Evolutionary conservation across 345 rosid genomes (phyloP).

Genomic region (Populus ilicifolia): DNA sequence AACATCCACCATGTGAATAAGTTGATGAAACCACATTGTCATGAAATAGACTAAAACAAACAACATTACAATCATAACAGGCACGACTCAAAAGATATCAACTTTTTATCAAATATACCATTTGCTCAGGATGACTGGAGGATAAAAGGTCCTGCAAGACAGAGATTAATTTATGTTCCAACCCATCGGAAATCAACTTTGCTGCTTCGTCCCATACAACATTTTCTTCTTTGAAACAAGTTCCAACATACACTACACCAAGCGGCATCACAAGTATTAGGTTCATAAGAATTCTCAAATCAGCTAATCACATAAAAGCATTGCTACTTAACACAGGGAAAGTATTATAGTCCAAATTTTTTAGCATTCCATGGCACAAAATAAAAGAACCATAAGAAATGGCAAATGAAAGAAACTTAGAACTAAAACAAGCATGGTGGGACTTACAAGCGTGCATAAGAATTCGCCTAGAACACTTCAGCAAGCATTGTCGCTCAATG

Average conservation of each 20-base stretch:
- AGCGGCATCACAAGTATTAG: not conserved
- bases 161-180: conserved; percentile 59
- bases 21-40: not conserved
- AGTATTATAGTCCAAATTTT: not conserved
- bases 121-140: conserved; percentile 56
- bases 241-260: conserved; percentile 58
- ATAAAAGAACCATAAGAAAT: not conserved
- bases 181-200: conserved; percentile 75
- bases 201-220: conserved; percentile 41
- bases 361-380: not conserved
- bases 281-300: not conserved
- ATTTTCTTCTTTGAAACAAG: conserved; percentile 41
- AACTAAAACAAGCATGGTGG: not conserved
- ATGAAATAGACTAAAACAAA: no score
- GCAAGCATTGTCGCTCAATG: conserved; percentile 88
- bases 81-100: not conserved
- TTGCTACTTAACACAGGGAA: not conserved
- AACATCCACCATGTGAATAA: not conserved
- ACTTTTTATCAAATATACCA: conserved; percentile 42
- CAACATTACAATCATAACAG: not conserved
- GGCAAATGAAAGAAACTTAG: not conserved
- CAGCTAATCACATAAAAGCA: not conserved
- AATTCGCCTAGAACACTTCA: conserved; percentile 76
- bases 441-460: conserved; percentile 75
- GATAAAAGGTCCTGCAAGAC: conserved; percentile 57